Evolutionary conservation across 2,329 filamentous ascomycete genomes (phyloP).

Genomic region (Fusarium dimerum): DNA sequence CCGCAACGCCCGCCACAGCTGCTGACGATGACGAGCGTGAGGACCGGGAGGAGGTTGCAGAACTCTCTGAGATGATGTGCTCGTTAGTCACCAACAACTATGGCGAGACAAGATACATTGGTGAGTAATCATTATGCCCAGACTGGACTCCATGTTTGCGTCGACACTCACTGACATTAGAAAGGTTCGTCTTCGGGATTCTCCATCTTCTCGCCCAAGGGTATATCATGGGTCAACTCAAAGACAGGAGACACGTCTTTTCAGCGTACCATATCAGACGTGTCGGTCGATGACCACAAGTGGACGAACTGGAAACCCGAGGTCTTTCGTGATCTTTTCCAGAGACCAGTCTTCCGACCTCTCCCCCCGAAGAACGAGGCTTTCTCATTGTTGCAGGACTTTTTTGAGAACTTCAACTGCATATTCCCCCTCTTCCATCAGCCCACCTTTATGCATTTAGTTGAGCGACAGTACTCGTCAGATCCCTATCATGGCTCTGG

Average conservation of each 20-base stretch:
- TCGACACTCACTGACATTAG: slow-evolving; percentile 10
- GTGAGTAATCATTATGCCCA: slow-evolving; percentile 46
- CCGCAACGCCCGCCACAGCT: slow-evolving; percentile 20
- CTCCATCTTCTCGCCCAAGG: slow-evolving; percentile 97
- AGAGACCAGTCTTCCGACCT: slow-evolving; percentile 77
- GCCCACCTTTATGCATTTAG: slow-evolving; percentile 96
- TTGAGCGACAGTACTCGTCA: slow-evolving; percentile 88
- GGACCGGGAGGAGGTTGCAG: slow-evolving; percentile 69
- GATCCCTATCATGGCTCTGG: slow-evolving; percentile 94
- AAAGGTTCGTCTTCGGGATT: slow-evolving; percentile 93
- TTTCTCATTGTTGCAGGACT: slow-evolving; percentile 85
- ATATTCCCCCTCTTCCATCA: slow-evolving; percentile 98
- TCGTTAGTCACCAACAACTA: slow-evolving; percentile 93
- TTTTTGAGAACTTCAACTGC: slow-evolving; percentile 98
- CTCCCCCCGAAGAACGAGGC: slow-evolving; percentile 87
- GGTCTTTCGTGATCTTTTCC: slow-evolving; percentile 90
- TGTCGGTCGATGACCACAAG: slow-evolving; percentile 91
- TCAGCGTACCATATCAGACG: slow-evolving; percentile 88
- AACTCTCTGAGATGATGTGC: slow-evolving; percentile 97
- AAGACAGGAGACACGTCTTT: slow-evolving; percentile 97
- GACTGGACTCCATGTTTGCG: background rate
- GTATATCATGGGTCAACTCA: slow-evolving; percentile 97
- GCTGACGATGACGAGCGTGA: slow-evolving; percentile 28
- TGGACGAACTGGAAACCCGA: slow-evolving; percentile 99
- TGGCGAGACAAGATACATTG: slow-evolving; percentile 94